These are phyloP conservation scores for Colletotrichum eleusines DNA, from an alignment of 2,329 filamentous ascomycete species.

Conservation along the genomic window DNA sequence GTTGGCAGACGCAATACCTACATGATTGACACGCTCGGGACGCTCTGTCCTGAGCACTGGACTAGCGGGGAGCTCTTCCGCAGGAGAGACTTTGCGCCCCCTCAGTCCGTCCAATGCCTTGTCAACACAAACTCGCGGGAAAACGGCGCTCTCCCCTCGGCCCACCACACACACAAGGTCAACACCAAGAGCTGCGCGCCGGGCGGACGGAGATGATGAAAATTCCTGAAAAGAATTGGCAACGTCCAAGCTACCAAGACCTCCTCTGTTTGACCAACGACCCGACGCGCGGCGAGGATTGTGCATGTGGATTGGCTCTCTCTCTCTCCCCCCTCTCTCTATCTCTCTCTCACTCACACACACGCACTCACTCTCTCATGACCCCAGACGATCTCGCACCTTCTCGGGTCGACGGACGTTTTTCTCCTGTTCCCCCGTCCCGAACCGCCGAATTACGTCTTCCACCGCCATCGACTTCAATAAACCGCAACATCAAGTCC, in stretches of 20 bases:
- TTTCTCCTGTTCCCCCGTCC: neutral
- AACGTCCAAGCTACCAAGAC: neutral
- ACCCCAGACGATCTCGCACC: no score
- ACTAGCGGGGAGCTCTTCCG: no score
- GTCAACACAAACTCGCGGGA: neutral
- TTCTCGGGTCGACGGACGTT: neutral
- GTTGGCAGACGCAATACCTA: neutral
- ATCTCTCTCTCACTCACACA: no score
- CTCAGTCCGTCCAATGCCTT: neutral
- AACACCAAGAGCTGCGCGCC: neutral
- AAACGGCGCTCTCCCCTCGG: neutral
- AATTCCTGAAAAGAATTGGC: neutral
- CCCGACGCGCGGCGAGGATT: neutral
- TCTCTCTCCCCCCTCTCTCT: no score
- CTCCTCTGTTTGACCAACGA: no score
- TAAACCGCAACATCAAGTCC: neutral
- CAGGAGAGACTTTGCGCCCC: neutral
- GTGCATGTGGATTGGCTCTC: neutral
- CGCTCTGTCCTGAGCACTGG: neutral
- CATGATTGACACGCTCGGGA: neutral
- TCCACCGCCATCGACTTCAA: neutral
- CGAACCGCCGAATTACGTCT: neutral
- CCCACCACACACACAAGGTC: neutral
- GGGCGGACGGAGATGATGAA: constrained; percentile 26
- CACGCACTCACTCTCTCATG: no score